Evolutionary conservation across 768 basidiomycete species (phyloP).

Genomic region (Krasilnikovozyma curviuscula): DNA sequence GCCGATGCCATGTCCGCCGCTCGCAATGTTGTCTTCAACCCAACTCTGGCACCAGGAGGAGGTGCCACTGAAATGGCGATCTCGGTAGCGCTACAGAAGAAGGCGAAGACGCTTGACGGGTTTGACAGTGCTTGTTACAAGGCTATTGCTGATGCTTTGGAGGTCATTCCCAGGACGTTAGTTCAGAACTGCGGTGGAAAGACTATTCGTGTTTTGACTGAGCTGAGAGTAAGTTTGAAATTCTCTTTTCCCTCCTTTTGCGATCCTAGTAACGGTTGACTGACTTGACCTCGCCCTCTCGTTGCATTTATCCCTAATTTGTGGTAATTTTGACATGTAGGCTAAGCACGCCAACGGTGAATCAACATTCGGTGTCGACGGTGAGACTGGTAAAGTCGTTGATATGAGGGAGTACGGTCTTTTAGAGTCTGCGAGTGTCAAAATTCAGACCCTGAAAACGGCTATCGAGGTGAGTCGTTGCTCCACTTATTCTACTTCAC

Average conservation of each 20-base stretch:
- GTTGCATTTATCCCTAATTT: background rate
- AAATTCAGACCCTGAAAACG: slow-evolving; percentile 94
- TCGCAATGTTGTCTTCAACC: slow-evolving; percentile 91
- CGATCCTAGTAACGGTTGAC: too few relatives aligned
- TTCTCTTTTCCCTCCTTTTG: background rate
- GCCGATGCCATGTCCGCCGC: slow-evolving; percentile 96
- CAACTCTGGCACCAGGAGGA: slow-evolving; percentile 77
- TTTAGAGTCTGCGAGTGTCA: slow-evolving; percentile 90
- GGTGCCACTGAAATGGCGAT: slow-evolving; percentile 98
- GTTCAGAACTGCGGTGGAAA: slow-evolving; percentile 93
- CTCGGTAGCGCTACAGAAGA: slow-evolving; percentile 51
- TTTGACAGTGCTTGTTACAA: slow-evolving; percentile 80
- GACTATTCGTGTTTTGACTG: slow-evolving; percentile 77
- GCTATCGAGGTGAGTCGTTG: slow-evolving; percentile 55
- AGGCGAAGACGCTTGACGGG: slow-evolving; percentile 60
- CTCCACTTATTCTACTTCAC: background rate
- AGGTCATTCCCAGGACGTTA: slow-evolving; percentile 86
- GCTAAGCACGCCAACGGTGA: slow-evolving; percentile 90
- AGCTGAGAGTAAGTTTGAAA: slow-evolving; percentile 50
- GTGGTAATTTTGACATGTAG: slow-evolving; percentile 28
- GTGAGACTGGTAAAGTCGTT: slow-evolving; percentile 83
- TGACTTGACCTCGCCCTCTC: background rate
- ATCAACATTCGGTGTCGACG: slow-evolving; percentile 81
- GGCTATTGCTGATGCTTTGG: slow-evolving; percentile 88
- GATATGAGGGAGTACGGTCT: slow-evolving; percentile 91